Evolutionary conservation across 2,329 filamentous ascomycete species (phyloP).

Genomic region (Chrysosporium keratinophilum): DNA sequence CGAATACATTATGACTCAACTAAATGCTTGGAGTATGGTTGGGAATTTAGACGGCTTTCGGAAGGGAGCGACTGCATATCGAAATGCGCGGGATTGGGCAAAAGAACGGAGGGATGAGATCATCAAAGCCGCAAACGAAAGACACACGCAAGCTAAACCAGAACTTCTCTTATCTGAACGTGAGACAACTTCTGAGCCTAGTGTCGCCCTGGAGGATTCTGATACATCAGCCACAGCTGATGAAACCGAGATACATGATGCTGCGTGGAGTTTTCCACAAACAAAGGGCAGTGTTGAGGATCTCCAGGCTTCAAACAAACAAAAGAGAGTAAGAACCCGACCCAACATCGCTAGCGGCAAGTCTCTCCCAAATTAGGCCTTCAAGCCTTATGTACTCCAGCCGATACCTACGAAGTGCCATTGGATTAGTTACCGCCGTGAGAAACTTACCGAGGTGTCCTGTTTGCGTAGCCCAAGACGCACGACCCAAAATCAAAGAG

Average conservation of each 20-base stretch:
- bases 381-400: no score
- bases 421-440: no score
- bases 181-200: no score
- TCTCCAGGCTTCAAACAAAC: slow-evolving; percentile 7
- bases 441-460: no score
- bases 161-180: no score
- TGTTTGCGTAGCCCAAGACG: no score
- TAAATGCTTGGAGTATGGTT: slow-evolving; percentile 24
- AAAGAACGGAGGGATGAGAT: slow-evolving; percentile 26
- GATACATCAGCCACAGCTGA: slow-evolving; percentile 6
- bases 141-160: neutral
- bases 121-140: slow-evolving; percentile 11
- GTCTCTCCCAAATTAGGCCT: no score
- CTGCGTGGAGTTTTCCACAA: slow-evolving; percentile 7
- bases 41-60: slow-evolving; percentile 23
- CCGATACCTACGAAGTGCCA: no score
- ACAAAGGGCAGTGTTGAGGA: neutral
- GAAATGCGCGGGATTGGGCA: slow-evolving; percentile 34
- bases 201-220: no score
- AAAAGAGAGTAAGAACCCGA: slow-evolving; percentile 2
- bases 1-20: slow-evolving; percentile 13
- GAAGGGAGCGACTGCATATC: slow-evolving; percentile 30
- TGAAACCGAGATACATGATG: slow-evolving; percentile 4
- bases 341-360: slow-evolving; percentile 1
- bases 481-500: no score